Base-by-base conservation (phyloP, 441 rosid genomes). In the Populus trichocarpa region DNA sequence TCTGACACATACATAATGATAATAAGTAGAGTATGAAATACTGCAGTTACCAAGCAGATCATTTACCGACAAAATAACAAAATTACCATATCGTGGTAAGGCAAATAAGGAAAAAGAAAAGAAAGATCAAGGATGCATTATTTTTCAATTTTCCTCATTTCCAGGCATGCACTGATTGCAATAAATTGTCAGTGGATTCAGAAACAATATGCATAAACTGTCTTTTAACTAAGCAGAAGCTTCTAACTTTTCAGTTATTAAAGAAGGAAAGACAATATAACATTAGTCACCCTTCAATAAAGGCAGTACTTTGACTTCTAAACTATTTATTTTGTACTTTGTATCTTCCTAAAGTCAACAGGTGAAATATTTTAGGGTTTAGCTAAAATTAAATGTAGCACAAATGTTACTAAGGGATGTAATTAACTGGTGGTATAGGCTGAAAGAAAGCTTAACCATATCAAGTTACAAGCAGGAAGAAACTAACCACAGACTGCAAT, bases 401-500 rank as follows among this genome's bases (percentile, higher is more conserved):
- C 18, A 6, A 69, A 73, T 16, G 33, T 67, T 36, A 2, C 16
- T 8, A 32, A 67, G 57, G 28, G 46, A 65, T 42, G 42, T 30
- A 20, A 36, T 38, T 40, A 30, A 66, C 72, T 23, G 30, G 67
- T 53, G 16, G 61, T 46, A 32, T 23, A 40, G n/a, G 18, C 22
- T 4, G 8, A 16, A 30, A 14, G 46, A 71, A 66, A 36, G 74
- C 74, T 35, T 16, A 14, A 59, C 53, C 6, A 30, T 13, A 35
- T 22, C 50, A 46, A 11, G 26, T 61, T n/a, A 77, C 35, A 53
- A 73, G 57, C 59, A 8, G 13, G 73, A 23, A 65, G 75, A 86
- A 72, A 81, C 91, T 86, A 77, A 90, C 93, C 87, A 22, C 75
- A 8, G 86, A 85, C 70, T 87, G 87, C 77, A 70, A 79, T 8